These are phyloP conservation scores for Penicillium alfredii DNA, from an alignment of 495 filamentous ascomycete genomes.

Conservation along the genomic window DNA sequence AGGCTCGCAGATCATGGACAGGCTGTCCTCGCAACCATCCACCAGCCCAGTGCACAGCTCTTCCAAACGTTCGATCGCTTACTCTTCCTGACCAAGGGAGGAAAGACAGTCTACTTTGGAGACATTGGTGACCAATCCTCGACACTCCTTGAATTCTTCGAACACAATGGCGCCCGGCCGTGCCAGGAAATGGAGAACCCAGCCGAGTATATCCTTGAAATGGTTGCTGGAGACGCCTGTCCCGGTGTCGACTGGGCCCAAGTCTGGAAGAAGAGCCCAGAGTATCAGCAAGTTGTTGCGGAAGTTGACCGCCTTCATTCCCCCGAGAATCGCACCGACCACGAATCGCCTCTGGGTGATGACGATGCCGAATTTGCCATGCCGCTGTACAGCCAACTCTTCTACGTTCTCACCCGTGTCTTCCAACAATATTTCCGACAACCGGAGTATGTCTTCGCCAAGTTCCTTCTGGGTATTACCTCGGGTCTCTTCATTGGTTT, in stretches of 20 bases:
- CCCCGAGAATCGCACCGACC: conserved; percentile 22
- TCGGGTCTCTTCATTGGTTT: conserved; percentile 74
- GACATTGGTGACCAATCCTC: conserved; percentile 70
- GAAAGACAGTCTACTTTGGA: conserved; percentile 81
- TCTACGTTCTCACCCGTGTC: conserved; percentile 36
- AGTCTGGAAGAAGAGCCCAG: conserved; percentile 65
- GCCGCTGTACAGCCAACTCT: conserved; percentile 44
- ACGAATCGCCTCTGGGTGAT: conserved; percentile 7
- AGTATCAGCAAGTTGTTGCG: conserved; percentile 54
- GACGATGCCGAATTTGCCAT: conserved; percentile 44
- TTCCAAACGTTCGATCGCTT: conserved; percentile 90
- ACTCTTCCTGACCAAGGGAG: conserved; percentile 73
- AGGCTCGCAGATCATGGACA: conserved; percentile 80
- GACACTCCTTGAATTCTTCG: conserved; percentile 67
- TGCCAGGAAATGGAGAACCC: conserved; percentile 71
- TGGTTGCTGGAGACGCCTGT: conserved; percentile 51
- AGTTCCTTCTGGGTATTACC: conserved; percentile 44
- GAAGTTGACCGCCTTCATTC: conserved; percentile 61
- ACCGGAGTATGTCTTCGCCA: conserved; percentile 46
- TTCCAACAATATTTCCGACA: conserved; percentile 49
- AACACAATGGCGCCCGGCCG: conserved; percentile 58
- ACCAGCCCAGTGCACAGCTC: conserved; percentile 84
- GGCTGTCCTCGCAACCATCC: conserved; percentile 86
- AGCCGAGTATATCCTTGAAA: conserved; percentile 88
- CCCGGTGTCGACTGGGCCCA: conserved; percentile 73